Evolutionary conservation across 164 flowering plant genomes (phyloP), one percentile per base, ranked within the genome.

Genomic region (Cinnamomum micranthum): DNA sequence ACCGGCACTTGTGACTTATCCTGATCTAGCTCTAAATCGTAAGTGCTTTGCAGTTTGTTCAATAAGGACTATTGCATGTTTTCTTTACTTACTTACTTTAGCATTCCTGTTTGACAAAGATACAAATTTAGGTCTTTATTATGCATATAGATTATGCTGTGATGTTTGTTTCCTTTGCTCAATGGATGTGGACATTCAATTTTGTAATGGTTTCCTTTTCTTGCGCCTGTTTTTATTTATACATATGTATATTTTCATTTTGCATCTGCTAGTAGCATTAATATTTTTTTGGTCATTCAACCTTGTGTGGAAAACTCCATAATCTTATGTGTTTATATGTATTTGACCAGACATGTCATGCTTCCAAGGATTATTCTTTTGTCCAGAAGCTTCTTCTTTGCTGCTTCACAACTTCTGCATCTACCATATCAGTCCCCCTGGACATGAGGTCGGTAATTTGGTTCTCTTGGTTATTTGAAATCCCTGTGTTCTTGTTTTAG

Each of bases 11-110:
- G 73, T 94, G 63, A 94, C 97, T 11, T 92, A 94, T 78, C 98
- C 98, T 64, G 98, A 94, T 87, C 69, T 94, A 70, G 98, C 97
- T 83, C 80, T 92, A 76, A 89, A 94, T 85, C 85, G 97, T 94
- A 84, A 86, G 97, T 81, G 35, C 19, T n/a, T 23, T 66, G 41
- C 15, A 23, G 19, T 2, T 52, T 70, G 3, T 50, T 22, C 5
- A 55, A 15, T 12, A 6, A 55, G 7, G 0, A 55, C n/a, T 15
- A 55, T 55, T 20, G 5, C 20, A 15, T 55, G 6, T 7, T 17
- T 20, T 31, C 23, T 24, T 24, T 13, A 12, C 20, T 28, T 28
- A 31, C 33, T 31, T 5, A 10, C 22, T 24, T 64, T 2, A 64
- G 67, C 28, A 23, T 64, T 64, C 67, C 67, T 64, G 14, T 64